A percentile compares a stretch with the other conserved stretches of the same genome.
These are phyloP conservation scores for Betula pendula DNA, from an alignment of 306 rosid species.

Conservation along the genomic window DNA sequence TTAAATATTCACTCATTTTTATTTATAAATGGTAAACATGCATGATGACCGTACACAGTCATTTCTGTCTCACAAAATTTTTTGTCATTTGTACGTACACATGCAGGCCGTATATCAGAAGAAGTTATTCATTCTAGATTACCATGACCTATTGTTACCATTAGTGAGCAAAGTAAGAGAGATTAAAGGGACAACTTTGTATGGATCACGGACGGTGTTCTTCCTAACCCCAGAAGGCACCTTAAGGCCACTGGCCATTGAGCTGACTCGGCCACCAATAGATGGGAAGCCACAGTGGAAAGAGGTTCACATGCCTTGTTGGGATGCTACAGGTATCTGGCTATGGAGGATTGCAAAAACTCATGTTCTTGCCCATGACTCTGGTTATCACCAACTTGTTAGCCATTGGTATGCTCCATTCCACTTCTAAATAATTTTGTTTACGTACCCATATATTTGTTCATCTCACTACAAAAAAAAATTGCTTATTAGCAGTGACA, in stretches of 20 bases:
- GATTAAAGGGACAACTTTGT: slow-evolving; percentile 62
- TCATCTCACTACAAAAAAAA: too few species aligned
- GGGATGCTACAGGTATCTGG: slow-evolving; percentile 74
- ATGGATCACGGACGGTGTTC: slow-evolving; percentile 80
- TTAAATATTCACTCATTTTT: too few species aligned
- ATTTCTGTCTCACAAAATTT: background rate
- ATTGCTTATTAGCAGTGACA: too few species aligned
- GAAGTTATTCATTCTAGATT: slow-evolving; percentile 72
- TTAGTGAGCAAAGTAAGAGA: slow-evolving; percentile 58
- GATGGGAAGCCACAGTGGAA: slow-evolving; percentile 72
- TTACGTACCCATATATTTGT: too few species aligned
- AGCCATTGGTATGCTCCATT: slow-evolving; percentile 61
- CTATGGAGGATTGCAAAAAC: slow-evolving; percentile 90
- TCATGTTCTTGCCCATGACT: slow-evolving; percentile 83
- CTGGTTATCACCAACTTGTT: slow-evolving; percentile 82
- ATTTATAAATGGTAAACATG: too few species aligned
- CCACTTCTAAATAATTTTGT: background rate
- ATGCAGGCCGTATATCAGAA: slow-evolving; percentile 63
- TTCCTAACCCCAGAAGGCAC: slow-evolving; percentile 49
- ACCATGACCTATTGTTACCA: slow-evolving; percentile 73
- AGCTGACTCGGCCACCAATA: slow-evolving; percentile 69
- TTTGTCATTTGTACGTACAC: background rate
- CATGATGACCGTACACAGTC: too few species aligned
- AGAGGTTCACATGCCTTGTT: slow-evolving; percentile 47
- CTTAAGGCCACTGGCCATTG: slow-evolving; percentile 68